Base-by-base conservation (phyloP, 345 rosid genomes). In the Kernera saxatilis region DNA sequence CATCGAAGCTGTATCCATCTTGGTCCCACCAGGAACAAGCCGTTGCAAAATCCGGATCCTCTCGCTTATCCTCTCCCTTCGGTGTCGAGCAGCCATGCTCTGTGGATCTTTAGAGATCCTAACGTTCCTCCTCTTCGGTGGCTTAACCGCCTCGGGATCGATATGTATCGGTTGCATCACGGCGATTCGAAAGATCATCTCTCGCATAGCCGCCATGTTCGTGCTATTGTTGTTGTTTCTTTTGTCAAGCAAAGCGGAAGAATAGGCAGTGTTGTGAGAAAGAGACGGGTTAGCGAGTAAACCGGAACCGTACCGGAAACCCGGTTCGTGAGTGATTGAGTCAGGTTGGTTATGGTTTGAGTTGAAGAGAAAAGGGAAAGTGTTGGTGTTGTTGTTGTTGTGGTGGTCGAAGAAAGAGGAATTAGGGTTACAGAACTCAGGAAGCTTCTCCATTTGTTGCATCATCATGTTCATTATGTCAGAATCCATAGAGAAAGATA, bases 21-120 rank as follows among this genome's bases (percentile, higher is more conserved):
- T 93, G 23, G 89, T 93, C 1, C 98, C 97, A n/a, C 98, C 96
- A 0, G 98, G 97, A n/a, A 93, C 98, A n/a, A 93, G 82, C 77
- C 96, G 79, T 77, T 93, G 98, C 61, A 90, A 81, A 50, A 90
- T 90, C 83, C 98, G 79, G 19, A 93, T 90, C 85, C 88, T 76
- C 77, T 93, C 98, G 55, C 97, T 90, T 61, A 93, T 87, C 75
- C 88, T 79, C 70, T 90, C 98, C 72, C 98, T 82, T 48, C 96
- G 67, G 41, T 88, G 98, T 69, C 97, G 75, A 10, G 98, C 97
- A 3, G 96, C 98, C 41, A 93, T 91, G 67, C 98, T 93, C 63
- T 90, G 94, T 2, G 98, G 98, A 71, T 93, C 98, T 81, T 93
- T 93, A 0, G 97, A 93, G 78, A 90, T 93, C 83, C 82, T 86